phyloP scores from a whole-genome alignment of 495 filamentous ascomycete species.

The Penicillium tannophilum region DNA sequence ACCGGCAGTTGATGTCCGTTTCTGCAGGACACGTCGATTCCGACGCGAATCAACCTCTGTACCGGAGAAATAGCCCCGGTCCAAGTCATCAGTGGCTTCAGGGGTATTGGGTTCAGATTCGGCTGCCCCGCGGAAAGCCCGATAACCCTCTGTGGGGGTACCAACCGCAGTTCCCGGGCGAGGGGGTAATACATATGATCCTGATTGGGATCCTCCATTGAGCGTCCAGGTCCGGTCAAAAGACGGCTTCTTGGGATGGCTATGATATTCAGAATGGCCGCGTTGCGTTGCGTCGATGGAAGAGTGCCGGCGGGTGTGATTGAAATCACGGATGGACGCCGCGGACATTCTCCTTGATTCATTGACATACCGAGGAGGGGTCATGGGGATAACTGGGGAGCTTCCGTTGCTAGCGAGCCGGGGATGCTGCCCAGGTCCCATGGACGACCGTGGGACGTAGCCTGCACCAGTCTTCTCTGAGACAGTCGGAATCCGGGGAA shows the following conservation, averaged over 20 bases:
- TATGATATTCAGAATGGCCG: slow-evolving; percentile 21
- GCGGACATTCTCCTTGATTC: slow-evolving; percentile 71
- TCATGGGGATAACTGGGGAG: slow-evolving; percentile 38
- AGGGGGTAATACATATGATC: slow-evolving; percentile 28
- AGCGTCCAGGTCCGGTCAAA: slow-evolving; percentile 92
- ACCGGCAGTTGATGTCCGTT: slow-evolving; percentile 61
- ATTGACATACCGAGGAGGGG: slow-evolving; percentile 40
- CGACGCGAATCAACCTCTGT: slow-evolving; percentile 75
- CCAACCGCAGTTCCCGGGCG: slow-evolving; percentile 44
- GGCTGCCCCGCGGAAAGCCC: slow-evolving; percentile 26
- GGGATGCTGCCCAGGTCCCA: slow-evolving; percentile 33
- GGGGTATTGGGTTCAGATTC: slow-evolving; percentile 35
- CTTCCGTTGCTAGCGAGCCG: slow-evolving; percentile 37
- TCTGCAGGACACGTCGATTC: slow-evolving; percentile 75
- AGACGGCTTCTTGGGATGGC: slow-evolving; percentile 80
- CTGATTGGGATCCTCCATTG: slow-evolving; percentile 49
- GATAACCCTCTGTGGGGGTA: slow-evolving; percentile 19
- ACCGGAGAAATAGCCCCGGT: slow-evolving; percentile 93
- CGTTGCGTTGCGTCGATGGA: slow-evolving; percentile 65
- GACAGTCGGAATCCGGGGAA: slow-evolving; percentile 63
- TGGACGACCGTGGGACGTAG: slow-evolving; percentile 30
- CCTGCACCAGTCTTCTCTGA: slow-evolving; percentile 42
- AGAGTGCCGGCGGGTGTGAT: slow-evolving; percentile 85
- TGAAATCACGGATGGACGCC: slow-evolving; percentile 79
- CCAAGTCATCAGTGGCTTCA: slow-evolving; percentile 59